A percentile compares a stretch with the other conserved stretches of the same genome.
Conservation (phyloP, 345 rosid genomes). For the Eucalyptus sp. region DNA sequence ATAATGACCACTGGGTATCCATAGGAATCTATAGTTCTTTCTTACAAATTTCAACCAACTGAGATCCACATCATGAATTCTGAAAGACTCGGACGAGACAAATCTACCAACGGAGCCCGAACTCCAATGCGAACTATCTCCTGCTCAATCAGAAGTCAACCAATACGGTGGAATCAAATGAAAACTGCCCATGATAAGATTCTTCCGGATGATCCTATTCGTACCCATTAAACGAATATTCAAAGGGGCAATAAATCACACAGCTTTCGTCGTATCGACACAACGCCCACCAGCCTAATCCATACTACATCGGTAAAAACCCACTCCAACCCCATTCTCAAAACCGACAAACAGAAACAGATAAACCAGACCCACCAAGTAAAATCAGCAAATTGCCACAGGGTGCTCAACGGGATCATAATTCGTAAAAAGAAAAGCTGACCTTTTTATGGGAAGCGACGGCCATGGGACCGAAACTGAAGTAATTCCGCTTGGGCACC, state of each 20-base stretch:
- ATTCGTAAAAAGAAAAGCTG: background rate
- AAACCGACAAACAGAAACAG: background rate
- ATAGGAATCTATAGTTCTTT: background rate
- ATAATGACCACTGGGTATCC: background rate
- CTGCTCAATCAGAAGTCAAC: background rate
- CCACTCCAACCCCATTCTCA: background rate
- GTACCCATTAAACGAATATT: background rate
- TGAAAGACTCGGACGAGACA: background rate
- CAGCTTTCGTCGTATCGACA: background rate
- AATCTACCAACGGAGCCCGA: background rate
- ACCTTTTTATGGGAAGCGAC: constrained; percentile 70
- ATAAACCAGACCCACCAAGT: background rate
- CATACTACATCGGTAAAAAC: background rate
- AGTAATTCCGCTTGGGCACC: constrained; percentile 47
- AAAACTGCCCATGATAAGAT: background rate
- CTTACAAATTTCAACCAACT: background rate
- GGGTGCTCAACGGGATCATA: background rate
- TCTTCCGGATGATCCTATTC: background rate
- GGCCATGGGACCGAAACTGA: constrained; percentile 26
- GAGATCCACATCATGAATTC: background rate
- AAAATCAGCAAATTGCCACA: background rate
- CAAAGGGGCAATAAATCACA: background rate
- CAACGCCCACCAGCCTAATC: background rate
- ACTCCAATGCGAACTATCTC: background rate
- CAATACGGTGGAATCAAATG: background rate